A percentile compares a stretch with the other conserved stretches of the same genome.
phyloP scores from a whole-genome alignment of 306 rosid genomes.

The Senna siamea region DNA sequence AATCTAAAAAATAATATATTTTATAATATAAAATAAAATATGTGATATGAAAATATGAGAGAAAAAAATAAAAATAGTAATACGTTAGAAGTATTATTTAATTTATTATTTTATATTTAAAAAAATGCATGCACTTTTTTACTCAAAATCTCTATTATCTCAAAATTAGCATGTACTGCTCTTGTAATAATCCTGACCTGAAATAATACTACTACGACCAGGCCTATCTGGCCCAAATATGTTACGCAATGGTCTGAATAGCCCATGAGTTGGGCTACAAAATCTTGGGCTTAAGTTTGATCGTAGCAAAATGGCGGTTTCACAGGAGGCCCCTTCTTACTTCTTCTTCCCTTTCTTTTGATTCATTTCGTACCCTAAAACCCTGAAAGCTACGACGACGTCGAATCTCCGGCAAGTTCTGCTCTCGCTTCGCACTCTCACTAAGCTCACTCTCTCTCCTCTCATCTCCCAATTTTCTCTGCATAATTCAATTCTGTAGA shows the following conservation, averaged over 20 bases:
- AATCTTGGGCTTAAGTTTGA: not conserved
- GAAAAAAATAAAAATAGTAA: too few species aligned
- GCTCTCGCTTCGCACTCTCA: not conserved
- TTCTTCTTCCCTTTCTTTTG: not conserved
- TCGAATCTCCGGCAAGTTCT: not conserved
- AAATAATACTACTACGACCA: too few species aligned
- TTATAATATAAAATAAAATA: too few species aligned
- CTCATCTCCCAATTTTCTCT: not conserved
- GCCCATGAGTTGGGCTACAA: not conserved
- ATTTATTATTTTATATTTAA: too few species aligned
- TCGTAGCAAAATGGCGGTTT: not conserved
- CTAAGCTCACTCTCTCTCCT: not conserved
- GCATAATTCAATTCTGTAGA: not conserved
- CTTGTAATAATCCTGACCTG: too few species aligned
- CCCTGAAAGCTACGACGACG: conserved; percentile 23
- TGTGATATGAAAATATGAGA: too few species aligned
- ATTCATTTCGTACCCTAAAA: conserved; percentile 42
- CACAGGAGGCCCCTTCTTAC: not conserved
- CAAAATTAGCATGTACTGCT: too few species aligned
- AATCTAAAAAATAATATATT: too few species aligned
- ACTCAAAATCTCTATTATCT: too few species aligned
- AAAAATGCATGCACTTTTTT: too few species aligned
- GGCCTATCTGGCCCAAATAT: not conserved
- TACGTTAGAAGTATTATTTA: too few species aligned
- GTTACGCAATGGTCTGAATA: not conserved